phyloP scores from a whole-genome alignment of 2,329 filamentous ascomycete genomes.

The Aspergillus aculeatus region DNA sequence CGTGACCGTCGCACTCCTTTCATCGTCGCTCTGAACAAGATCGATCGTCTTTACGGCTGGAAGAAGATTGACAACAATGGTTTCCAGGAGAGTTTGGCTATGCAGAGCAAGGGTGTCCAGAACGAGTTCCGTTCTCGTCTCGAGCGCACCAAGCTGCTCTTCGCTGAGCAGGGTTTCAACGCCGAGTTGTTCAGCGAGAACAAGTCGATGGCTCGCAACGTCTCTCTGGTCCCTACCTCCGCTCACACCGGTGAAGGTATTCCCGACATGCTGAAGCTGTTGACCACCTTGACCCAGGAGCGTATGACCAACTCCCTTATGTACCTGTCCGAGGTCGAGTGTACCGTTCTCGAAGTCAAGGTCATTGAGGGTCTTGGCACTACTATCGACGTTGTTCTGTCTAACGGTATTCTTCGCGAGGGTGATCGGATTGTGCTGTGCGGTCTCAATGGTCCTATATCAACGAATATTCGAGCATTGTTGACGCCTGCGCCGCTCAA shows the following conservation, averaged over 20 bases:
- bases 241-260: constrained; percentile 99
- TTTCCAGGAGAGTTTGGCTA: constrained; percentile 84
- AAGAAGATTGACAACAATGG: constrained; percentile 99
- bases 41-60: constrained; percentile 98
- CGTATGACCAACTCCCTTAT: constrained; percentile 96
- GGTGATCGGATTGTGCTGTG: constrained; percentile 94
- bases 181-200: constrained; percentile 96
- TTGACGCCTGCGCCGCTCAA: constrained; percentile 90
- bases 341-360: constrained; percentile 97
- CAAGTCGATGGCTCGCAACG: constrained; percentile 90
- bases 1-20: constrained; percentile 94
- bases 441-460: constrained; percentile 93
- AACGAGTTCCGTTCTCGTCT: constrained; percentile 91
- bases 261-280: constrained; percentile 96
- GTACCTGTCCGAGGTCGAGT: constrained; percentile 97
- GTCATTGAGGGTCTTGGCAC: constrained; percentile 98
- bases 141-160: constrained; percentile 86
- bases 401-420: constrained; percentile 91
- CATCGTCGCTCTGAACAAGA: constrained; percentile 98
- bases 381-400: constrained; percentile 95
- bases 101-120: constrained; percentile 90
- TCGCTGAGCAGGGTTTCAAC: constrained; percentile 97
- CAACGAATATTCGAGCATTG: constrained; percentile 90
- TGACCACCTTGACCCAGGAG: constrained; percentile 88
- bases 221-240: constrained; percentile 95